These are phyloP conservation scores for Coemansia sp. DNA, from an alignment of 192 early-diverging fungal species.

Conservation along the genomic window DNA sequence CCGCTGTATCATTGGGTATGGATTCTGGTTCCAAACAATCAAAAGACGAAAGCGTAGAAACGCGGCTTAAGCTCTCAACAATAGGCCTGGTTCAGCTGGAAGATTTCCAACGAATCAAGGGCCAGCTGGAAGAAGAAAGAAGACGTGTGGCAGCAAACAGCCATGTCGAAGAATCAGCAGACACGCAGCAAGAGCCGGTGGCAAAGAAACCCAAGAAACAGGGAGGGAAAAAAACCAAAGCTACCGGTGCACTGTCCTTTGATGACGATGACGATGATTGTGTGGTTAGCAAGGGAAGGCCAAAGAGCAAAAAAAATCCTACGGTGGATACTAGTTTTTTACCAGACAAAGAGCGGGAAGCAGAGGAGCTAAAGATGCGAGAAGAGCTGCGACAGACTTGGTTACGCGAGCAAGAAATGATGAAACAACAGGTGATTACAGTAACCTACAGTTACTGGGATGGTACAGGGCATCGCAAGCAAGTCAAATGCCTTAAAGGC, in stretches of 20 bases:
- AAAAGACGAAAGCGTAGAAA: constrained; percentile 75
- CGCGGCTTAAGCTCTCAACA: constrained; percentile 81
- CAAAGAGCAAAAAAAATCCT: constrained; percentile 76
- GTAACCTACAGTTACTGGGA: constrained; percentile 97
- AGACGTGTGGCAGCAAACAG: constrained; percentile 69
- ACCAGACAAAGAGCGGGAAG: constrained; percentile 86
- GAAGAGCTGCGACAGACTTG: constrained; percentile 79
- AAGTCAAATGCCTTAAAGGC: constrained; percentile 76
- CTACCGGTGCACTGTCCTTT: constrained; percentile 76
- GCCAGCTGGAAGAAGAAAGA: constrained; percentile 78
- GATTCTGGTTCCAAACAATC: no score
- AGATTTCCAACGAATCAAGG: constrained; percentile 84
- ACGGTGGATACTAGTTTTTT: constrained; percentile 88
- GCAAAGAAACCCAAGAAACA: constrained; percentile 4
- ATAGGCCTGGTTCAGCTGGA: constrained; percentile 84
- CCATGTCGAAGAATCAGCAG: not conserved
- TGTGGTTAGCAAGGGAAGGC: constrained; percentile 13
- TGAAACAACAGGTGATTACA: constrained; percentile 78
- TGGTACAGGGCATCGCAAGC: constrained; percentile 87
- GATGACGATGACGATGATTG: constrained; percentile 59
- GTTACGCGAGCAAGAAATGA: constrained; percentile 74
- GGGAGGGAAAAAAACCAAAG: constrained; percentile 50
- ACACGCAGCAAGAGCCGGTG: not conserved
- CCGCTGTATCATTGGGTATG: no score
- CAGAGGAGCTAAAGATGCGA: constrained; percentile 62